Evolutionary conservation across 2,329 filamentous ascomycete genomes (phyloP).

Genomic region (Samsoniella hepiali): DNA sequence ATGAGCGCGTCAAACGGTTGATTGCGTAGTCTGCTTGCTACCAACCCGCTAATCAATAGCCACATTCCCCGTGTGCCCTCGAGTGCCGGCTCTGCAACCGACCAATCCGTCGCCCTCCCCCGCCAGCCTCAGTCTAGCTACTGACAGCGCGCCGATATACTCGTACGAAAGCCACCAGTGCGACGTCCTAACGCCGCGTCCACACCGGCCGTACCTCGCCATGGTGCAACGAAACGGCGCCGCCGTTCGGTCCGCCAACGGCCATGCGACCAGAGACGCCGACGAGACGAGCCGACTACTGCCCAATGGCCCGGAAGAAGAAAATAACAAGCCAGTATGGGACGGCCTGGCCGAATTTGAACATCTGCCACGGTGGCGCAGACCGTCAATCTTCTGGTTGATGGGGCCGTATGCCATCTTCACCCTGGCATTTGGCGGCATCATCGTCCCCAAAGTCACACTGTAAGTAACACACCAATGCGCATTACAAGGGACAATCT

Average conservation of each 20-base stretch:
- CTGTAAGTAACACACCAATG: slow-evolving; percentile 45
- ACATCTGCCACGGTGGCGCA: slow-evolving; percentile 58
- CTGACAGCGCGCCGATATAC: not conserved
- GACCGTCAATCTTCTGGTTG: slow-evolving; percentile 75
- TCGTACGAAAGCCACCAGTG: not conserved
- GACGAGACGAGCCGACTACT: slow-evolving; percentile 41
- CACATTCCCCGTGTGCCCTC: not conserved
- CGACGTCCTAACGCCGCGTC: not conserved
- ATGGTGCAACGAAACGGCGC: slow-evolving; percentile 13
- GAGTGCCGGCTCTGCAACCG: not conserved
- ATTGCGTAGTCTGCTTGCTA: not conserved
- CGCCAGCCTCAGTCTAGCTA: not conserved
- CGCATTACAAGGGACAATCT: not conserved
- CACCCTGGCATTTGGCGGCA: slow-evolving; percentile 80
- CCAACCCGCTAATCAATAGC: not conserved
- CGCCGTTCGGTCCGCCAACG: slow-evolving; percentile 13
- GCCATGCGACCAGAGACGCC: slow-evolving; percentile 22
- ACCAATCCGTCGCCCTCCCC: not conserved
- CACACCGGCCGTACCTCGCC: not conserved
- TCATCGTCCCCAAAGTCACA: slow-evolving; percentile 83
- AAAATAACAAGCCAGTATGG: slow-evolving; percentile 36
- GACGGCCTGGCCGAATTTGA: slow-evolving; percentile 55
- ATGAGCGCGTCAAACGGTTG: slow-evolving; percentile 5
- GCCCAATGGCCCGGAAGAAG: slow-evolving; percentile 20
- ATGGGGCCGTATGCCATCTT: slow-evolving; percentile 76